Percentiles rank a stretch among this genome's conserved stretches.
Conservation (phyloP, 108 stramenopile genomes). For the Skeletonema marinoi region DNA sequence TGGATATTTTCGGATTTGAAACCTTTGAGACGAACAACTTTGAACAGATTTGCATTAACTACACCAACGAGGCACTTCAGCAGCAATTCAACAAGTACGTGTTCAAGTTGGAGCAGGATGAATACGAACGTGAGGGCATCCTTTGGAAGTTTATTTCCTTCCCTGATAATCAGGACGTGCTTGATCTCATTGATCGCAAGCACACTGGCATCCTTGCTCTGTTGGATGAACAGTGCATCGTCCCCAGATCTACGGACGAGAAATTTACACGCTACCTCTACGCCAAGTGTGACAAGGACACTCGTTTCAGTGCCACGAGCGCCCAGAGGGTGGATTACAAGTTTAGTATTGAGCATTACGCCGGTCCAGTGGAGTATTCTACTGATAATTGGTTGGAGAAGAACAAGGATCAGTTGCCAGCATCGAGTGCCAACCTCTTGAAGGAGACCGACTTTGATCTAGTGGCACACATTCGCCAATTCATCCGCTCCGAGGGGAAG, state of each 20-base stretch:
- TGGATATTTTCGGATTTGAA: slow-evolving; percentile 98
- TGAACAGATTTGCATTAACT: slow-evolving; percentile 98
- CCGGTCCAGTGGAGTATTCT: slow-evolving; percentile 87
- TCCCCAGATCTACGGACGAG: slow-evolving; percentile 90
- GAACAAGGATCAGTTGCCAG: slow-evolving; percentile 89
- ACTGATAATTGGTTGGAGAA: slow-evolving; percentile 87
- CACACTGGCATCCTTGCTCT: slow-evolving; percentile 90
- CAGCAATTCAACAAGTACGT: slow-evolving; percentile 99
- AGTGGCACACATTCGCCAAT: slow-evolving; percentile 57
- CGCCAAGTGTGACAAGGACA: slow-evolving; percentile 74
- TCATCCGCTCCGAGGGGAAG: slow-evolving; percentile 73
- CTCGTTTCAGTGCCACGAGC: slow-evolving; percentile 71
- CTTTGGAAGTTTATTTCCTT: slow-evolving; percentile 92
- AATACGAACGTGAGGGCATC: slow-evolving; percentile 95
- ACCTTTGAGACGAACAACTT: slow-evolving; percentile 88
- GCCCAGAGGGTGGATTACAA: slow-evolving; percentile 72
- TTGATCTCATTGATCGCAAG: slow-evolving; percentile 94
- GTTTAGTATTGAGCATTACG: slow-evolving; percentile 92
- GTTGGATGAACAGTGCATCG: slow-evolving; percentile 93
- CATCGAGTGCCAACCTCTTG: slow-evolving; percentile 69
- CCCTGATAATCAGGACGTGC: slow-evolving; percentile 96
- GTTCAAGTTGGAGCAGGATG: slow-evolving; percentile 96
- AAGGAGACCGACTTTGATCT: slow-evolving; percentile 69
- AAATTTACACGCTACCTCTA: slow-evolving; percentile 91
- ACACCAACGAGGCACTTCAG: slow-evolving; percentile 98